Conservation (phyloP, 2,329 filamentous ascomycete genomes). For the Cercospora zeina region DNA sequence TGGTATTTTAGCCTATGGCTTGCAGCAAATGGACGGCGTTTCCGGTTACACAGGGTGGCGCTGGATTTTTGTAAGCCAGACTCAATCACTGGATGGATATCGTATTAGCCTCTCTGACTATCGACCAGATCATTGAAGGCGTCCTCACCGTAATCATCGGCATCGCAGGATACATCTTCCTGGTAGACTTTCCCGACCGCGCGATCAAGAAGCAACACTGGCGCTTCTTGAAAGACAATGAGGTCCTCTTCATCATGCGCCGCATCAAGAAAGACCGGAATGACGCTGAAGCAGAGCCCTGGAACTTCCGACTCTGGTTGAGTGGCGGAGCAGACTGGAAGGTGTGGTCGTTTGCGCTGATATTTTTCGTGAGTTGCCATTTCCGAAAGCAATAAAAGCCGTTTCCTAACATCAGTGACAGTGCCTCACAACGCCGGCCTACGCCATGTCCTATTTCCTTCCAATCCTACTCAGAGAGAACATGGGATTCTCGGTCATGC, state of each 20-base stretch:
- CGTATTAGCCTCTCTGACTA: not conserved
- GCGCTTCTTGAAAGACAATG: constrained; percentile 19
- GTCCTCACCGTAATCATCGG: constrained; percentile 64
- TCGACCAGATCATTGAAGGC: constrained; percentile 68
- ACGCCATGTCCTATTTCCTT: constrained; percentile 75
- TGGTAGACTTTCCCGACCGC: constrained; percentile 64
- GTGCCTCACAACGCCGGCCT: constrained; percentile 57
- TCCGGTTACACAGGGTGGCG: constrained; percentile 46
- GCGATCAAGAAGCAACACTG: constrained; percentile 16
- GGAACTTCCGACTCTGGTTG: constrained; percentile 11
- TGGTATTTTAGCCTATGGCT: constrained; percentile 42
- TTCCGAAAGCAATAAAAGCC: not conserved
- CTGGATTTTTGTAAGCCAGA: constrained; percentile 44
- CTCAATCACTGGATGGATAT: not conserved
- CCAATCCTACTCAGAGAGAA: constrained; percentile 67
- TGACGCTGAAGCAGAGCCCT: constrained; percentile 14
- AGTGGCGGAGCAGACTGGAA: constrained; percentile 10
- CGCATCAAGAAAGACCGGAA: constrained; percentile 17
- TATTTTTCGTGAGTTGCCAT: not conserved
- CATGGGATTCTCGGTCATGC: constrained; percentile 65
- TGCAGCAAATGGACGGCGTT: constrained; percentile 48
- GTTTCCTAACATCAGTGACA: constrained; percentile 36
- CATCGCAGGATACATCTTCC: constrained; percentile 56
- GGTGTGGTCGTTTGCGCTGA: constrained; percentile 10
- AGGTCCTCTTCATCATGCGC: constrained; percentile 19